Evolutionary conservation across 106 monocot species (phyloP), one percentile per base, ranked within the genome.

Genomic region (Ottelia alismoides): DNA sequence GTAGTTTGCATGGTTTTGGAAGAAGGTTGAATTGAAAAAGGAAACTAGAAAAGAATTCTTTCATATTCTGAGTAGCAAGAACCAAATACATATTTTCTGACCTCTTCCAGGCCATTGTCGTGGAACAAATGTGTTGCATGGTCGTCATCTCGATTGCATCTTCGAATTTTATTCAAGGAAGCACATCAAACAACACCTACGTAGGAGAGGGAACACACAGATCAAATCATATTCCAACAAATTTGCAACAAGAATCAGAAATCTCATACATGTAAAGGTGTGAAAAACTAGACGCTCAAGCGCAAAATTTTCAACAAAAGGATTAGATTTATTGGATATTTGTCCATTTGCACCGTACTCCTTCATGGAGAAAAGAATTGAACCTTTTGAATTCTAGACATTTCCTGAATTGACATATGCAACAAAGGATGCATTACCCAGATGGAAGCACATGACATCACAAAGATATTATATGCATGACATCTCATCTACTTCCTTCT

Each of bases 221-320:
- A n/a, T n/a, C n/a, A n/a, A n/a, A n/a, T n/a, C n/a, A n/a, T n/a
- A n/a, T n/a, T n/a, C n/a, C n/a, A n/a, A n/a, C n/a, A n/a, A n/a
- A n/a, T n/a, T n/a, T n/a, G n/a, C n/a, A n/a, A n/a, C n/a, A n/a
- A 32, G 6, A 25, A 31, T 14, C 27, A 1, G 54, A 14, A 55
- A 55, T 25, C 11, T 55, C 17, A 28, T 53, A 86, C 88, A 73
- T 76, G 76, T 57, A 96, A 47, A 48, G 96, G 96, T 57, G 76
- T 96, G 89, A 52, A 76, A 67, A 49, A 84, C 63, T 12, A 96
- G 61, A 22, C 82, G 70, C 51, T 96, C 89, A 22, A 96, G 89
- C 52, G 89, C 72, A 43, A 89, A 96, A 66, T 96, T 96, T 51
- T 96, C 96, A 26, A 89, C 89, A 63, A 96, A 96, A 65, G 70